Conservation (phyloP, 768 basidiomycete species). For the Nevesoporus exiguus region DNA sequence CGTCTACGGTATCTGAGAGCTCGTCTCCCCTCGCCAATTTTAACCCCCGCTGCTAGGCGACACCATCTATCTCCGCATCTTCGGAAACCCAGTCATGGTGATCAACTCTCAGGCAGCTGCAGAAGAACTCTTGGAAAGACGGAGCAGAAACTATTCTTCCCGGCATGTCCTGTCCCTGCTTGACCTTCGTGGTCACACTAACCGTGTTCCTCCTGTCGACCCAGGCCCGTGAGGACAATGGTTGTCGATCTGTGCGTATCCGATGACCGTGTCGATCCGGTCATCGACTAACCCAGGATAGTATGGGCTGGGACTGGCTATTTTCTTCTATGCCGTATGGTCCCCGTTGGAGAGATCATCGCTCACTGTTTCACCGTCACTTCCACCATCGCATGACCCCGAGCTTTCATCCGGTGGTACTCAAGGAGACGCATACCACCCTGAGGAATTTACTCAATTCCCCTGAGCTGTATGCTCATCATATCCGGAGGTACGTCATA, state of each 20-base stretch:
- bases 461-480: constrained; percentile 37
- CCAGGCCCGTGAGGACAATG: constrained; percentile 41
- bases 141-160: constrained; percentile 44
- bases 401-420: constrained; percentile 26
- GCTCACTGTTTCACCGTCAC: constrained; percentile 37
- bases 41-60: constrained; percentile 35
- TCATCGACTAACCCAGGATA: constrained; percentile 12
- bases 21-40: background rate
- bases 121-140: constrained; percentile 44
- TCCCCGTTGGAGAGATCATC: constrained; percentile 35
- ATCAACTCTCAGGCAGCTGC: constrained; percentile 42
- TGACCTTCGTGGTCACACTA: background rate
- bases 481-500: constrained; percentile 33
- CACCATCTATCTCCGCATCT: constrained; percentile 41
- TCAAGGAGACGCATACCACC: constrained; percentile 36
- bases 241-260: constrained; percentile 39
- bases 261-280: background rate
- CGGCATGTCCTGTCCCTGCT: constrained; percentile 11
- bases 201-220: background rate
- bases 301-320: constrained; percentile 48
- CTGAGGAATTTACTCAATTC: constrained; percentile 36
- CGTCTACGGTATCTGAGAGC: constrained; percentile 35
- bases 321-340: constrained; percentile 43
- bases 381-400: constrained; percentile 30
- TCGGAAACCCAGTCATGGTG: constrained; percentile 46